Conservation (phyloP, 306 rosid species). For the Boehmeria nivea region DNA sequence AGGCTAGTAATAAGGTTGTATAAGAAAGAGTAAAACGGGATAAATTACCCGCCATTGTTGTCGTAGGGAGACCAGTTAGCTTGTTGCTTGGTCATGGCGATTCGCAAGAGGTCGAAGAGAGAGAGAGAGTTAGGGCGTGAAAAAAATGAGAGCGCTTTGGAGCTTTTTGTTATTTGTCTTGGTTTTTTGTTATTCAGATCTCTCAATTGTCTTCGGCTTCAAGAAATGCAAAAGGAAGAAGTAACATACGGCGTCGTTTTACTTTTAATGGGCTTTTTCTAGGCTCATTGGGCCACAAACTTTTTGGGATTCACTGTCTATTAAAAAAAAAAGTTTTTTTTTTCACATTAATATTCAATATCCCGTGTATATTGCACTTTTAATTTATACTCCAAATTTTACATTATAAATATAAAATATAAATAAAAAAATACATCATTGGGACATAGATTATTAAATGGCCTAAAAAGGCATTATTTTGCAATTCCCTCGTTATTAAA, state of each 20-base stretch:
- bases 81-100: conserved; percentile 69
- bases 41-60: conserved; percentile 86
- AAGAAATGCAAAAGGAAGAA: conserved; percentile 21
- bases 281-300: too few species aligned
- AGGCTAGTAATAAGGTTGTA: not conserved
- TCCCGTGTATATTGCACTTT: too few species aligned
- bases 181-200: conserved; percentile 22
- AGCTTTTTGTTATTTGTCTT: not conserved
- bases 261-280: not conserved
- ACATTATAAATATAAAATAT: too few species aligned
- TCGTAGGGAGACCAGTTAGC: conserved; percentile 96
- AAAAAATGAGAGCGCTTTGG: not conserved
- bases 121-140: conserved; percentile 12
- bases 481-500: too few species aligned
- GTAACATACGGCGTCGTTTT: conserved; percentile 16
- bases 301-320: too few species aligned
- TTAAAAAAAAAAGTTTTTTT: not conserved
- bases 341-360: too few species aligned
- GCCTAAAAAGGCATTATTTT: too few species aligned
- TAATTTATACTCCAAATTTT: too few species aligned
- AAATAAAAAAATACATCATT: too few species aligned
- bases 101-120: conserved; percentile 2
- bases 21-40: not conserved
- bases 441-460: too few species aligned
- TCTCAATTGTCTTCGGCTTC: conserved; percentile 39